Base-by-base conservation (phyloP, 2,329 filamentous ascomycete species). In the Stagonosporopsis rhizophila region DNA sequence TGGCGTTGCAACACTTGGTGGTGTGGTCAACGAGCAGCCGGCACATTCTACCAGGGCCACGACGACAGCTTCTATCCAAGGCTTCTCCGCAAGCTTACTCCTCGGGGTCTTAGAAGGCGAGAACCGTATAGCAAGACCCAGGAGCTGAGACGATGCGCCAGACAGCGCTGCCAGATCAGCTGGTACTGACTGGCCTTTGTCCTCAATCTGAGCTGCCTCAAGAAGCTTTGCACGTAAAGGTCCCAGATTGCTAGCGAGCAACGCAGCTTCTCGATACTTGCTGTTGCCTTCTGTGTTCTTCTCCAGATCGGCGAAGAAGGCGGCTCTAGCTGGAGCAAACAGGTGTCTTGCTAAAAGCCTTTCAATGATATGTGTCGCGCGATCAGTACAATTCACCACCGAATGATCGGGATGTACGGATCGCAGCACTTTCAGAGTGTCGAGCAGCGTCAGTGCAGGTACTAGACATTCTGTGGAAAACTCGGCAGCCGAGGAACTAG, bases 21-120 rank as follows among this genome's bases (percentile, higher is more conserved):
- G 62, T 17, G 61, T 38, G n/a, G 58, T 55, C 35, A 73, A 32
- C 14, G 72, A 63, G 56, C 68, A 74, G 37, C 67, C 67, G 42
- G 65, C 62, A 58, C 74, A 78, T 44, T 75, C 70, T 6, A 68
- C 60, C 8, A 81, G 67, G 1, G 71, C 69, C 6, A 67, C 52
- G 44, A 81, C 77, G 8, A 77, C 64, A 12, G 70, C 66, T 47
- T 81, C 77, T 9, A 81, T 67, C 80, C 80, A 82, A 4, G 79
- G 74, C 35, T 67, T 69, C 57, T 81, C 79, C 7, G 72, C 65
- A 9, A 73, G 62, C 20, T 72, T 76, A 52, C 74, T 72, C 51
- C 75, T 77, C 8, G 77, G 75, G 3, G 75, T 80, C 17, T 71
- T 72, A 3, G 72, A 73, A 22, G 77, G 72, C 6, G 74, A 75